Base-by-base conservation (phyloP, 768 basidiomycete genomes). In the Termitomyces sp. region DNA sequence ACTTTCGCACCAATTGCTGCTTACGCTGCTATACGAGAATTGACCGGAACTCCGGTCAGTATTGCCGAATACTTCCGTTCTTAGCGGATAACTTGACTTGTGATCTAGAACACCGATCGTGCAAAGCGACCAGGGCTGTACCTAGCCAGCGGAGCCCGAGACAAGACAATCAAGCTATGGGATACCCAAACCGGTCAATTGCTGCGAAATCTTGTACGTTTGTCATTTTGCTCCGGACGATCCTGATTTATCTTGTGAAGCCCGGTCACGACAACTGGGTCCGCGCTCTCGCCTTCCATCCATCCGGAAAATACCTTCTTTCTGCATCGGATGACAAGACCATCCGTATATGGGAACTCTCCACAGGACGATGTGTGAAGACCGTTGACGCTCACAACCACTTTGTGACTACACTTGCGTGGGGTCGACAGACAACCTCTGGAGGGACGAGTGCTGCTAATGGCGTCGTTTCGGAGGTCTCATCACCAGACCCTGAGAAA, bases 301-400 rank as follows among this genome's bases (percentile, higher is more conserved):
- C 94, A 0, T 84, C 84, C 10, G 94, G 94, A 16, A 95, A 95
- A 70, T 89, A 85, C 69, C 82, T 96, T 12, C 78, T 96, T n/a
- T 94, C 92, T 9, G 91, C 89, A 4, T 90, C 91, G 12, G 94
- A 96, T 69, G 94, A 96, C 77, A 91, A 94, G 72, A 91, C 91
- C 10, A 84, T 95, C 62, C 85, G 91, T 9, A 81, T 95, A 9
- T 96, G 94, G 94, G 94, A 95, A 65, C 75, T 96, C 35, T 79
- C 82, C 42, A 90, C 89, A 3, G 94, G 93, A 0, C 81, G 92
- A 60, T 94, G 92, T 69, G 78, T 87, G 62, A 93, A 92, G 76
- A 90, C 84, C 38, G 82, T 96, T 41, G 90, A 94, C 62, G 93
- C 94, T 3, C 94, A 95, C 68, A 81, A 80, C 31, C 89, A 92